A percentile compares a stretch with the other conserved stretches of the same genome.
Conservation (phyloP, 1,284 basidiomycete species). For the Rhodofomes roseus region DNA sequence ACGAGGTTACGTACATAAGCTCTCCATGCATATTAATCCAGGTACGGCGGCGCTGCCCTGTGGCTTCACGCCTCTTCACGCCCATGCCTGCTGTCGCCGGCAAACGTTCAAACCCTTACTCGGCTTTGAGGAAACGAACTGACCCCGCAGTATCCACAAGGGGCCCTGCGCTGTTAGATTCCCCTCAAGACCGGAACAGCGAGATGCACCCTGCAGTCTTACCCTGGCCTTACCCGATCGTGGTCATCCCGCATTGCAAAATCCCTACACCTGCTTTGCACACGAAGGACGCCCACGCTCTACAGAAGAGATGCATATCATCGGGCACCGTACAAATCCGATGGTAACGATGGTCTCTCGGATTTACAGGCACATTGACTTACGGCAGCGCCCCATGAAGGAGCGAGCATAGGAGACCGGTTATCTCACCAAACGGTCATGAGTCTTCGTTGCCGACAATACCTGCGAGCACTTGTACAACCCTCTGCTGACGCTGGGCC, state of each 20-base stretch:
- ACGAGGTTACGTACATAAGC: neutral
- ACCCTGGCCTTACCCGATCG: too few species aligned
- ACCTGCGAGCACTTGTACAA: slow-evolving; percentile 49
- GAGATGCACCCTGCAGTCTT: too few species aligned
- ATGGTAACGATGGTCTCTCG: neutral
- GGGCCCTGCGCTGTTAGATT: neutral
- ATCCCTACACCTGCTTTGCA: neutral
- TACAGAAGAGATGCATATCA: neutral
- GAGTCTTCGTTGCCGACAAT: slow-evolving; percentile 27
- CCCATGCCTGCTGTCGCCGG: neutral
- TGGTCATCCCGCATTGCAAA: too few species aligned
- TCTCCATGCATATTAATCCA: neutral
- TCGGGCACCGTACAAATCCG: neutral
- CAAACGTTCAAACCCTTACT: neutral
- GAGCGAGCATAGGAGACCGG: neutral
- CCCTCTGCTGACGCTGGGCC: slow-evolving; percentile 41
- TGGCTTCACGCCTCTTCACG: too few species aligned
- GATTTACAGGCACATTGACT: neutral
- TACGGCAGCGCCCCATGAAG: neutral
- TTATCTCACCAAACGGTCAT: slow-evolving; percentile 3
- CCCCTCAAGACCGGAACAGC: neutral
- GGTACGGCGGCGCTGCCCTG: neutral
- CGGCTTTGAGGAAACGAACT: too few species aligned
- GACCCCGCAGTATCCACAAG: too few species aligned
- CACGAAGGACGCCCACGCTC: neutral